Evolutionary conservation across 1,284 basidiomycete species (phyloP).

Genomic region (Marasmius fiardii): DNA sequence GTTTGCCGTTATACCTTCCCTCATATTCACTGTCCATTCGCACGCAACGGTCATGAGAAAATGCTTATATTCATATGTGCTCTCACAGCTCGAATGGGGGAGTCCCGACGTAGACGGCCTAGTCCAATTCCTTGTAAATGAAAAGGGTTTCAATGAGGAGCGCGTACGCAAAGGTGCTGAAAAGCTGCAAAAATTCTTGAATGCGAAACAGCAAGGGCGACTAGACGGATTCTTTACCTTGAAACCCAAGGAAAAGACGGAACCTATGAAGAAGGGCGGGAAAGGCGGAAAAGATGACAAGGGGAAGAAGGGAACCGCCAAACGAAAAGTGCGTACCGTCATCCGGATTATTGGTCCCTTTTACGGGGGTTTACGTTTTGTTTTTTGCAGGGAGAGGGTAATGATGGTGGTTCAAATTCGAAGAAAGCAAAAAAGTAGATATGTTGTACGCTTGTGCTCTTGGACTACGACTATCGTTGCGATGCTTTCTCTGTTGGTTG

Average conservation of each 20-base stretch:
- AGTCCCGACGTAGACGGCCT: conserved; percentile 92
- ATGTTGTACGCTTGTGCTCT: background rate
- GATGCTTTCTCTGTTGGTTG: background rate
- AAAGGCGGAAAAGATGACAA: conserved; percentile 1
- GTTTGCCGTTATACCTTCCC: background rate
- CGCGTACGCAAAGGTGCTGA: conserved; percentile 94
- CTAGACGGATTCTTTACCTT: conserved; percentile 94
- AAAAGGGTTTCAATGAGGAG: conserved; percentile 99
- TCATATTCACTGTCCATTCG: background rate
- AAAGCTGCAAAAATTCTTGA: conserved; percentile 85
- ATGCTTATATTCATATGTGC: background rate
- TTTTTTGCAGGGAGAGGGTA: background rate
- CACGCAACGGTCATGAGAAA: conserved; percentile 25
- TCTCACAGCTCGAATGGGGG: conserved; percentile 87
- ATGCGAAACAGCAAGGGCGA: conserved; percentile 93
- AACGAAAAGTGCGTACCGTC: background rate
- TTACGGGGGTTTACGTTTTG: background rate
- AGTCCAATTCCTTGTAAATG: conserved; percentile 89
- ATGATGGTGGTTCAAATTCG: background rate
- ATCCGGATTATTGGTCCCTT: background rate
- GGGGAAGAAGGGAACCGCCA: background rate
- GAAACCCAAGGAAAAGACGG: conserved; percentile 43
- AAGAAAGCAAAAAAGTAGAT: background rate
- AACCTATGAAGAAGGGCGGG: background rate
- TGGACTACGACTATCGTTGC: too few relatives aligned